Evolutionary conservation across 1,139 yeast genomes (phyloP).

Genomic region (Candida anutae): DNA sequence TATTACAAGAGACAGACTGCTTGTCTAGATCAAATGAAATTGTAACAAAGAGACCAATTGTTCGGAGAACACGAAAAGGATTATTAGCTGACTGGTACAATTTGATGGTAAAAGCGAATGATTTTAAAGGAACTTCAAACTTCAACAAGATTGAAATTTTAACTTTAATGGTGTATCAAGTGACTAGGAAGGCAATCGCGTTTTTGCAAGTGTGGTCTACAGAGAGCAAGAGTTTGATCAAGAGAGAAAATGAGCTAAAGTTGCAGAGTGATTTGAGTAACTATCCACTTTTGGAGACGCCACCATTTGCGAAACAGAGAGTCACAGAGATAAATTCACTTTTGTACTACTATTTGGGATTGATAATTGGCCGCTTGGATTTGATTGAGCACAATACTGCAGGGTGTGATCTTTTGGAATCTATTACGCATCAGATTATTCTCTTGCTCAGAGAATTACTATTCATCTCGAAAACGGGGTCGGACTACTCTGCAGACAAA

Average conservation of each 20-base stretch:
- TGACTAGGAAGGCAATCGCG: constrained; percentile 61
- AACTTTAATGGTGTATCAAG: constrained; percentile 66
- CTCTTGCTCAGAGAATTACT: constrained; percentile 55
- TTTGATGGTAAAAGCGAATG: constrained; percentile 79
- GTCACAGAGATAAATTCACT: constrained; percentile 70
- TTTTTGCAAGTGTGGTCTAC: constrained; percentile 72
- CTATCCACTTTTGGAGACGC: constrained; percentile 37
- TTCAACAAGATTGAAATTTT: constrained; percentile 61
- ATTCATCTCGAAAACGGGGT: constrained; percentile 52
- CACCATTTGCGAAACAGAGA: constrained; percentile 67
- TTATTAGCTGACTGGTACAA: constrained; percentile 88
- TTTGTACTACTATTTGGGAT: constrained; percentile 60
- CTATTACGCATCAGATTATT: constrained; percentile 61
- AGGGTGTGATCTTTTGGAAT: constrained; percentile 63
- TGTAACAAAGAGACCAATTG: constrained; percentile 61
- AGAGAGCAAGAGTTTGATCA: constrained; percentile 41
- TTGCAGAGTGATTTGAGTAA: constrained; percentile 32
- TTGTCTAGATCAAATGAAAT: constrained; percentile 76
- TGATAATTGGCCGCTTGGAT: constrained; percentile 66
- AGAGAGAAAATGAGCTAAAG: constrained; percentile 28
- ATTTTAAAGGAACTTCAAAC: constrained; percentile 66
- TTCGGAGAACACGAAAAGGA: constrained; percentile 69
- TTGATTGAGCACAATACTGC: constrained; percentile 63
- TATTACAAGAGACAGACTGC: constrained; percentile 75
- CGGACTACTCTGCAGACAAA: constrained; percentile 32